Evolutionary conservation across 495 filamentous ascomycete species (phyloP).

Genomic region (Lepraria neglecta): DNA sequence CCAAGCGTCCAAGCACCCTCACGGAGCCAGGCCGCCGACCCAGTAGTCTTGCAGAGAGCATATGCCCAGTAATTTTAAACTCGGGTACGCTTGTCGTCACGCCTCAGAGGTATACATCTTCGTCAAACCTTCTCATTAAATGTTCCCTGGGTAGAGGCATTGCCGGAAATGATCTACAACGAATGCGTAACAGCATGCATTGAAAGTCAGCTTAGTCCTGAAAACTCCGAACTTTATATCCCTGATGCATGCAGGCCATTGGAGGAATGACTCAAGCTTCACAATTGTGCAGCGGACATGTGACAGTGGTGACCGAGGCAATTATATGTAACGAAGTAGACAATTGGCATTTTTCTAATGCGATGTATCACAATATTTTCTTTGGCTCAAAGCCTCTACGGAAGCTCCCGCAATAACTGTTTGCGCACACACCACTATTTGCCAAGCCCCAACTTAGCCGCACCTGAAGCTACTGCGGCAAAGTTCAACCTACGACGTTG

Average conservation of each 20-base stretch:
- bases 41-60: conserved; percentile 19
- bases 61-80: conserved; percentile 1
- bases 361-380: too few species aligned
- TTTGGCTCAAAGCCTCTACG: neutral
- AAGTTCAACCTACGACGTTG: conserved; percentile 1
- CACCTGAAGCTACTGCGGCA: conserved; percentile 6
- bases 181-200: conserved; percentile 6
- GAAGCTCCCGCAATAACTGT: neutral
- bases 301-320: neutral
- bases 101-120: neutral
- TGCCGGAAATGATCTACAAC: conserved; percentile 12
- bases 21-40: conserved; percentile 14
- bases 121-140: neutral
- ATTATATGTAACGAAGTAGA: too few species aligned
- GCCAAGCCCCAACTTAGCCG: conserved; percentile 8
- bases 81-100: neutral
- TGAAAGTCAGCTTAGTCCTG: neutral
- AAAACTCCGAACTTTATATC: conserved; percentile 5
- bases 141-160: neutral
- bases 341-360: too few species aligned
- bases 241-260: neutral
- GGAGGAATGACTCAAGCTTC: neutral
- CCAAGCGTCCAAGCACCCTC: conserved; percentile 11
- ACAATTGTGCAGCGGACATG: conserved; percentile 4
- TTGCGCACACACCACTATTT: conserved; percentile 13